Evolutionary conservation across 2,329 filamentous ascomycete species (phyloP).

Genomic region (Aspergillus alliaceus): DNA sequence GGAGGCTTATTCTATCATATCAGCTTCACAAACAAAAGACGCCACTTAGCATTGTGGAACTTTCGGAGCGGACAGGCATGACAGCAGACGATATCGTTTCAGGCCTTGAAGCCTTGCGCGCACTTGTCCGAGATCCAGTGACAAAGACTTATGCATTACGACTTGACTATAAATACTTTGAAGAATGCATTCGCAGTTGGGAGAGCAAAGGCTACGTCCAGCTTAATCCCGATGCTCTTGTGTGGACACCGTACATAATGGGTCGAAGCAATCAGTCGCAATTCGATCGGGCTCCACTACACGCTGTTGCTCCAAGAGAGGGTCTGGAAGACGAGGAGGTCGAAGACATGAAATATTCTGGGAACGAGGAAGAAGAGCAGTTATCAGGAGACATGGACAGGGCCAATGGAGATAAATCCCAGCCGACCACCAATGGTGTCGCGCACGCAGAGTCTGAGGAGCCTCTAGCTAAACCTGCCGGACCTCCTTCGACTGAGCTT

Average conservation of each 20-base stretch:
- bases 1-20: conserved; percentile 84
- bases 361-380: conserved; percentile 18
- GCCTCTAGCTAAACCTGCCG: conserved; percentile 28
- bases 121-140: conserved; percentile 83
- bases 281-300: conserved; percentile 80
- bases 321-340: conserved; percentile 45
- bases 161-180: conserved; percentile 81
- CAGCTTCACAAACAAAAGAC: conserved; percentile 69
- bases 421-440: conserved; percentile 16
- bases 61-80: conserved; percentile 86
- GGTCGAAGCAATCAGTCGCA: conserved; percentile 78
- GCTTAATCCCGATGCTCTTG: conserved; percentile 74
- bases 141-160: conserved; percentile 88
- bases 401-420: conserved; percentile 13
- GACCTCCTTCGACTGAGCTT: conserved; percentile 36
- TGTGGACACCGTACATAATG: conserved; percentile 98
- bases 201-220: conserved; percentile 84
- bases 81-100: conserved; percentile 96
- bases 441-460: conserved; percentile 9
- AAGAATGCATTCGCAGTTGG: conserved; percentile 84
- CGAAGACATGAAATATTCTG: conserved; percentile 26
- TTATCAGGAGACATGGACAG: conserved; percentile 2
- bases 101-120: conserved; percentile 83
- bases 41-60: conserved; percentile 54
- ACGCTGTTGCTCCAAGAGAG: conserved; percentile 83